phyloP scores from a whole-genome alignment of 164 flowering plant species.

The Chimonanthus praecox region DNA sequence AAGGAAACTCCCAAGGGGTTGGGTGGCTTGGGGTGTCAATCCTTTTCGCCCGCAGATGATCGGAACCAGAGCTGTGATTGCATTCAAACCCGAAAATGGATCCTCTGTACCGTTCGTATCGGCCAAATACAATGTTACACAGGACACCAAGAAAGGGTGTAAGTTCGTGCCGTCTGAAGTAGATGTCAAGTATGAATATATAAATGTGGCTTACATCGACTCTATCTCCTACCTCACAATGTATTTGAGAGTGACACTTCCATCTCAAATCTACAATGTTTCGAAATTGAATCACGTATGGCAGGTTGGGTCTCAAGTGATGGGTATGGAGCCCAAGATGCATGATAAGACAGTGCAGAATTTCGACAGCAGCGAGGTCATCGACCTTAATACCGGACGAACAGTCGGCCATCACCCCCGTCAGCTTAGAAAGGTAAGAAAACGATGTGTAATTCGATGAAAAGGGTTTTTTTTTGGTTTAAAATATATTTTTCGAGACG shows the following conservation, averaged over 20 bases:
- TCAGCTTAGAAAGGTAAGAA: conserved; percentile 27
- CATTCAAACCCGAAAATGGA: conserved; percentile 19
- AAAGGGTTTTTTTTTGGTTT: not conserved
- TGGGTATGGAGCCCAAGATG: conserved; percentile 16
- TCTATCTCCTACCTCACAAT: conserved; percentile 4
- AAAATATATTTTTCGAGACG: not conserved
- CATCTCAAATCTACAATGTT: conserved; percentile 9
- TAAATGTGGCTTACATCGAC: fast-evolving
- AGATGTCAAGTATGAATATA: conserved; percentile 3
- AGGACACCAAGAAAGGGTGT: conserved; percentile 28
- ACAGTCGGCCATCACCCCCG: not conserved
- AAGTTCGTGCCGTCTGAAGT: conserved; percentile 14
- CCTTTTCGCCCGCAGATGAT: conserved; percentile 32
- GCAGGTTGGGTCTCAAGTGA: conserved; percentile 31
- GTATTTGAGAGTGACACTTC: conserved; percentile 14
- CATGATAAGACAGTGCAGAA: conserved; percentile 27
- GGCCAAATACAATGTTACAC: conserved; percentile 28
- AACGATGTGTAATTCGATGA: not conserved
- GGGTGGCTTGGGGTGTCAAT: conserved; percentile 62
- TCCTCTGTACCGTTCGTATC: not conserved
- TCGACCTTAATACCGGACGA: conserved; percentile 14
- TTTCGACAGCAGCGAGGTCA: conserved; percentile 32
- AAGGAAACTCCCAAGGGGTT: conserved; percentile 15
- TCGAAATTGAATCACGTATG: conserved; percentile 33
- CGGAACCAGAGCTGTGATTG: conserved; percentile 50